Evolutionary conservation across 2,329 filamentous ascomycete genomes (phyloP), one percentile per base, ranked within the genome.

Genomic region (Albifimbria verrucaria): DNA sequence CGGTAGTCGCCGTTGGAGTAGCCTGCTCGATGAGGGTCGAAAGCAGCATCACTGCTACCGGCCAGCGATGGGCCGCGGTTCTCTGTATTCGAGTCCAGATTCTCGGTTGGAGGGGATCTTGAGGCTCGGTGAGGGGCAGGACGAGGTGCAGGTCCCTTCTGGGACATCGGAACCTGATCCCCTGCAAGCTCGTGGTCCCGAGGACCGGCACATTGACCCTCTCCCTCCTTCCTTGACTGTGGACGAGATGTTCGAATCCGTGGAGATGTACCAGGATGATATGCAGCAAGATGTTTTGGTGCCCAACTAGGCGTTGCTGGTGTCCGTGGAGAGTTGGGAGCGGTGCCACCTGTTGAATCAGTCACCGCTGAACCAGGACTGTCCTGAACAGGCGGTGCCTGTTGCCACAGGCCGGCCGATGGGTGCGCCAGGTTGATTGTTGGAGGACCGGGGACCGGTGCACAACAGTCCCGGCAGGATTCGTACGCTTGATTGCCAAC

Each of bases 121-220:
- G 76, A 74, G 59, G 73, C 69, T 62, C 70, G 75, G 66, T 73
- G 78, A 72, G 80, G 79, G 68, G 74, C 71, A 76, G 80, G 76
- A 68, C 72, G 76, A 79, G 79, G 73, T 71, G 74, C 75, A 77
- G 77, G 70, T 65, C 76, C 78, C 74, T 77, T 79, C 76, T 83
- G 80, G 75, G 82, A 85, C 83, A 86, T 86, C 75, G 81, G 79
- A 75, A 73, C 73, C 78, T 77, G 77, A 72, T 81, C 80, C 76
- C 80, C 79, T 77, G 71, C 73, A 69, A 72, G 69, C 71, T 71
- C 72, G 67, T 73, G 71, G 72, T 73, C 75, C 70, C 70, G 71
- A 72, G 71, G 73, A 74, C 74, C 76, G 70, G 76, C 71, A 80
- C 82, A 86, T 86, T 77, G 82, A 83, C 76, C 68, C 61, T 59